Percentiles rank a stretch among this genome's conserved stretches.
Conservation (phyloP, 2,329 filamentous ascomycete genomes). For the Metarhizium robertsii region DNA sequence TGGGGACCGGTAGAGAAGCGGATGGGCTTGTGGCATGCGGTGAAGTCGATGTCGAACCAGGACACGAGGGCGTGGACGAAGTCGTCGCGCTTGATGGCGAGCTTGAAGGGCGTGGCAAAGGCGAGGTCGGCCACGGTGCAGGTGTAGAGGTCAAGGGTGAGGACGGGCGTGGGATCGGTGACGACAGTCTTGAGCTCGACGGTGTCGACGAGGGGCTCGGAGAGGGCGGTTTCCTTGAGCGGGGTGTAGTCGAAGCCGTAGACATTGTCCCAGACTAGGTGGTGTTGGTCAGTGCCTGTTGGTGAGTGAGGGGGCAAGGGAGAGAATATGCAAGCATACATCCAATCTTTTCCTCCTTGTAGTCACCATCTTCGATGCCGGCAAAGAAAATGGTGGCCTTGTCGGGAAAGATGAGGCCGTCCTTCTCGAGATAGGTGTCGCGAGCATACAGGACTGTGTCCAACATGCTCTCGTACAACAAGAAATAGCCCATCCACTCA, state of each 20-base stretch:
- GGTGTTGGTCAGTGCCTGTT: background rate
- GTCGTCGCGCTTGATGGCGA: constrained; percentile 75
- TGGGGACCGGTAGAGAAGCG: constrained; percentile 95
- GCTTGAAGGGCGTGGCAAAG: constrained; percentile 70
- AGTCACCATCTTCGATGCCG: constrained; percentile 96
- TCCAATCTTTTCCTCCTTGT: constrained; percentile 99
- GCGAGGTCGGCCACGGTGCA: constrained; percentile 75
- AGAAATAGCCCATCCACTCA: constrained; percentile 99
- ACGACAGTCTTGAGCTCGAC: constrained; percentile 96
- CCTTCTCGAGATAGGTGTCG: constrained; percentile 79
- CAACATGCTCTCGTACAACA: constrained; percentile 97
- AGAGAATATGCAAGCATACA: constrained; percentile 51
- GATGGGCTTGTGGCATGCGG: constrained; percentile 95
- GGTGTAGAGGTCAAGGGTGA: constrained; percentile 89
- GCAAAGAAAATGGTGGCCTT: constrained; percentile 97
- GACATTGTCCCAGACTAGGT: constrained; percentile 93
- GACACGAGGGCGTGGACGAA: constrained; percentile 94
- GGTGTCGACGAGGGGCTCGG: constrained; percentile 93
- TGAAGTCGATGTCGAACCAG: constrained; percentile 99
- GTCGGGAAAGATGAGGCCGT: constrained; percentile 94
- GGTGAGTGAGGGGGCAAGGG: background rate
- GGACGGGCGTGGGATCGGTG: constrained; percentile 76
- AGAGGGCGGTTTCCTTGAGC: constrained; percentile 85
- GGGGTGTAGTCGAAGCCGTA: constrained; percentile 97
- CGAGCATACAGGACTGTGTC: constrained; percentile 96